Conservation (phyloP, 805 yeast genomes). For the Kluyveromyces wickerhamii region DNA sequence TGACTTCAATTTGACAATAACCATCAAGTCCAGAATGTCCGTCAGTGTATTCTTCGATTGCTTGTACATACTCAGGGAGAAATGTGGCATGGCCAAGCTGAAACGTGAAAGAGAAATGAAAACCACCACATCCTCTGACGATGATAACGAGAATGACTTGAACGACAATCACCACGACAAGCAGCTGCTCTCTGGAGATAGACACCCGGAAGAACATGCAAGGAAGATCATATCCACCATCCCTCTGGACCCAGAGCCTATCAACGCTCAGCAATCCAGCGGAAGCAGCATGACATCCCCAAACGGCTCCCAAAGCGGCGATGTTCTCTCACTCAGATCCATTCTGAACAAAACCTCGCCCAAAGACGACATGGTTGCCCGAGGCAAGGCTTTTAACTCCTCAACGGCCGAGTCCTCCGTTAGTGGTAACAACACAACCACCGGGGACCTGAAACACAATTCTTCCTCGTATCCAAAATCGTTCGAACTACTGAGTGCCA, state of each 20-base stretch:
- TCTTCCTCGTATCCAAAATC: not conserved
- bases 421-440: no score
- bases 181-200: constrained; percentile 45
- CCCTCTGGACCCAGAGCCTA: constrained; percentile 80
- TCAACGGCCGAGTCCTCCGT: no score
- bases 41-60: constrained; percentile 92
- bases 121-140: constrained; percentile 19
- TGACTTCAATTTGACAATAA: constrained; percentile 37
- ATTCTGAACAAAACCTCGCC: constrained; percentile 17
- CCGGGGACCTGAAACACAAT: no score
- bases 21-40: constrained; percentile 77
- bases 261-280: constrained; percentile 29
- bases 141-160: constrained; percentile 31
- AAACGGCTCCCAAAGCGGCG: constrained; percentile 11
- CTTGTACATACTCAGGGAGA: constrained; percentile 73
- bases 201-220: constrained; percentile 64
- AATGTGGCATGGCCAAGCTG: constrained; percentile 76
- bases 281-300: constrained; percentile 16
- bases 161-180: constrained; percentile 21
- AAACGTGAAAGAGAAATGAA: constrained; percentile 28
- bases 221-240: constrained; percentile 68
- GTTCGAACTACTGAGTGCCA: not conserved
- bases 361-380: constrained; percentile 9
- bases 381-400: no score
- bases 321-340: constrained; percentile 15